Base-by-base conservation (phyloP, 768 basidiomycete genomes). In the Coprinopsis strossmayeri region DNA sequence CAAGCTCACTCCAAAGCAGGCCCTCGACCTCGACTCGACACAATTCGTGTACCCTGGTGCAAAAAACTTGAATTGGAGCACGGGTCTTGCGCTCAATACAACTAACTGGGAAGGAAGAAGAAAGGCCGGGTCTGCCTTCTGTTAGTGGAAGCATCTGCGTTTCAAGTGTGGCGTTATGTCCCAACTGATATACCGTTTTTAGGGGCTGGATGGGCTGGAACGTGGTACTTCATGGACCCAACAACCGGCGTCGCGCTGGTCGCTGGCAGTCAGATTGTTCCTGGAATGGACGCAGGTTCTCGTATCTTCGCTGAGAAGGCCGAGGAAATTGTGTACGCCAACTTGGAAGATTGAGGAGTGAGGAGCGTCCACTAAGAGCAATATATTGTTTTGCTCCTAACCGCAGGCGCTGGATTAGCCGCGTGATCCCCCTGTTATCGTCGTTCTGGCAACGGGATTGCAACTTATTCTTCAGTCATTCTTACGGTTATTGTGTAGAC, bases 161-260 rank as follows among this genome's bases (percentile, higher is more conserved):
- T 18, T 9, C 37, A 18, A 20, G 7, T n/a, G n/a, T n/a, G n/a
- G n/a, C n/a, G n/a, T n/a, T n/a, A n/a, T n/a, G n/a, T n/a, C n/a
- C n/a, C n/a, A n/a, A n/a, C n/a, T n/a, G n/a, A n/a, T n/a, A n/a
- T n/a, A n/a, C n/a, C n/a, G n/a, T n/a, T 10, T n/a, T 10, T 18
- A 42, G 67, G 67, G 67, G 58, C 46, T 25, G 68, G 68, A 24
- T 69, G 63, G 63, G 67, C 67, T 15, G 60, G 60, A 18, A 67
- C 69, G 1, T 61, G 55, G 35, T 61, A 60, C 42, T 61, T 65
- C 26, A 56, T 69, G 44, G 69, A 70, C 48, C 66, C 67, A 17
- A 55, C 53, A 2, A 63, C 65, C 1, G 68, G 67, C 1, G 55
- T 70, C 30, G 67, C 67, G 0, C 56, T 56, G 3, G 65, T 68